Evolutionary conservation across 345 rosid genomes (phyloP).

Genomic region (Dovyalis caffra): DNA sequence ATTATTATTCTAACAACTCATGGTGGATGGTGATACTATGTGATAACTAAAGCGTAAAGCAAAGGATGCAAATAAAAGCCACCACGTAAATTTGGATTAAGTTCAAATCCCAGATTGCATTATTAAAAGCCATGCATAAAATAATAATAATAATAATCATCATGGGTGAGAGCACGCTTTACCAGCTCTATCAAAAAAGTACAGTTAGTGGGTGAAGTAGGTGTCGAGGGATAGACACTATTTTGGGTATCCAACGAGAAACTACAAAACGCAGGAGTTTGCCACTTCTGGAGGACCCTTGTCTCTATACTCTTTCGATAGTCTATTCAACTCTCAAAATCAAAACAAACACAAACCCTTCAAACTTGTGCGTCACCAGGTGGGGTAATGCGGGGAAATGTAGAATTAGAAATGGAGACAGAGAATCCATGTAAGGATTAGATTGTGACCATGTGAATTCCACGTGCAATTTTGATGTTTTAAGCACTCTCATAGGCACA

Average conservation of each 20-base stretch:
- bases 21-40: too few relatives aligned
- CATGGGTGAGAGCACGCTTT: slow-evolving; percentile 12
- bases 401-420: background rate
- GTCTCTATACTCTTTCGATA: background rate
- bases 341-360: slow-evolving; percentile 30
- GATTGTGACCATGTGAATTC: slow-evolving; percentile 38
- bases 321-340: background rate
- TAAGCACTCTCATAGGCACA: slow-evolving; percentile 8
- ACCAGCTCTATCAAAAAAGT: slow-evolving; percentile 12
- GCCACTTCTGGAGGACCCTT: slow-evolving; percentile 13
- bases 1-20: too few relatives aligned
- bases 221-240: slow-evolving; percentile 22
- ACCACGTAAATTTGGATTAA: background rate
- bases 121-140: background rate
- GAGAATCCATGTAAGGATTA: background rate
- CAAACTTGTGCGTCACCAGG: slow-evolving; percentile 17
- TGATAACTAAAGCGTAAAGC: too few relatives aligned
- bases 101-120: slow-evolving; percentile 7
- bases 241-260: slow-evolving; percentile 40
- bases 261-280: slow-evolving; percentile 32
- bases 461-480: slow-evolving; percentile 18
- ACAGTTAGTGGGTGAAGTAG: slow-evolving; percentile 7
- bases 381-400: background rate
- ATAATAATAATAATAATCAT: too few relatives aligned
- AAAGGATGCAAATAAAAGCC: too few relatives aligned